A percentile compares a stretch with the other conserved stretches of the same genome.
Conservation (phyloP, 768 basidiomycete species). For the Chalciporus piperatus region DNA sequence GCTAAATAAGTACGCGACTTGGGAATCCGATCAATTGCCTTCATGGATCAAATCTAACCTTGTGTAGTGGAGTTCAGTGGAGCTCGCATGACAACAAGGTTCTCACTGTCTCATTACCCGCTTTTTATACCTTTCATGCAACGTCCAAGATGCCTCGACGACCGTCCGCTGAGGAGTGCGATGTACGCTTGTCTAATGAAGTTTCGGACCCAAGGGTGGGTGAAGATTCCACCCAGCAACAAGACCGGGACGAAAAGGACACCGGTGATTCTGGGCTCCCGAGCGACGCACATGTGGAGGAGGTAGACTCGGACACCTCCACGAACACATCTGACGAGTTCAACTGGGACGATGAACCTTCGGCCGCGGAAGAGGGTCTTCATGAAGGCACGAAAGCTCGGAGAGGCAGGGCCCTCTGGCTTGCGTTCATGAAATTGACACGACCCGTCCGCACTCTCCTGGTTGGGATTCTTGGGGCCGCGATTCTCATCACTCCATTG, state of each 20-base stretch:
- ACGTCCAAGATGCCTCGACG: conserved; percentile 14
- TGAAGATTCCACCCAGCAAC: background rate
- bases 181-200: conserved; percentile 4
- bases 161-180: conserved; percentile 5
- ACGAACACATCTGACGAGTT: conserved; percentile 70
- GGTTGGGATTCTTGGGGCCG: conserved; percentile 55
- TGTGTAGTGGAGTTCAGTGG: conserved; percentile 9
- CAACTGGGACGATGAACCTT: conserved; percentile 63
- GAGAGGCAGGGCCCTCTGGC: conserved; percentile 60
- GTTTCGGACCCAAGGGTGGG: conserved; percentile 9
- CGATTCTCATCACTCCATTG: conserved; percentile 65
- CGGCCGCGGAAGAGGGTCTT: conserved; percentile 28
- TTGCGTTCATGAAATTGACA: conserved; percentile 65
- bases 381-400: conserved; percentile 44
- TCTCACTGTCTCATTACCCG: background rate
- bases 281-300: conserved; percentile 5
- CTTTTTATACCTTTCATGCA: conserved; percentile 3
- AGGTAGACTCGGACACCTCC: conserved; percentile 35
- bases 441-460: conserved; percentile 57
- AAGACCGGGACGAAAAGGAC: conserved; percentile 10
- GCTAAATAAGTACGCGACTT: background rate
- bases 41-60: background rate
- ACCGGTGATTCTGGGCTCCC: conserved; percentile 1
- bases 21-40: background rate
- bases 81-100: background rate